A percentile compares a stretch with the other conserved stretches of the same genome.
Conservation (phyloP, 2,329 filamentous ascomycete genomes). For the Fusarium papillatum region DNA sequence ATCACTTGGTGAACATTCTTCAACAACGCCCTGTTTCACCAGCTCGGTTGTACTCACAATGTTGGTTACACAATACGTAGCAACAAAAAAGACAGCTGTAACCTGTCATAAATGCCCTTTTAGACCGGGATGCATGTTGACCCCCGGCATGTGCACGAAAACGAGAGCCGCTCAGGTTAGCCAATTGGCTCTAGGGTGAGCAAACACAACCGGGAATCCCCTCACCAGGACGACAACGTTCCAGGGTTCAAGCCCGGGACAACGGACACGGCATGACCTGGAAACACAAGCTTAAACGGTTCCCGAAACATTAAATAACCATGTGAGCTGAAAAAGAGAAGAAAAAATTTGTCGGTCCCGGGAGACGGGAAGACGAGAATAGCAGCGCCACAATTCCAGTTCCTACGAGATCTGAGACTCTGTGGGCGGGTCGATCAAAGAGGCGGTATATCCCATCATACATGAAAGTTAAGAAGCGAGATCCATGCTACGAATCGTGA, state of each 20-base stretch:
- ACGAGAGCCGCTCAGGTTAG: background rate
- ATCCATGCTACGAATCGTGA: slow-evolving; percentile 19
- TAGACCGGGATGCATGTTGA: background rate
- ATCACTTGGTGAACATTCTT: background rate
- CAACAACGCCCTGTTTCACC: background rate
- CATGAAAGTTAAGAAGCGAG: background rate
- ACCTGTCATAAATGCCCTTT: background rate
- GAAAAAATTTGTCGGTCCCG: slow-evolving; percentile 4
- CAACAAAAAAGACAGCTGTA: background rate
- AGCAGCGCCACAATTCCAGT: slow-evolving; percentile 32
- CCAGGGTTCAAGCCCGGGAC: background rate
- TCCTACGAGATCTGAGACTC: slow-evolving; percentile 19
- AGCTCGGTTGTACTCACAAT: background rate
- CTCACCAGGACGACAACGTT: background rate
- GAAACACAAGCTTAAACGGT: slow-evolving; percentile 21
- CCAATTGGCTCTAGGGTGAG: slow-evolving; percentile 29
- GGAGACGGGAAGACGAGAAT: slow-evolving; percentile 10
- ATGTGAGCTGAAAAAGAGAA: slow-evolving; percentile 28
- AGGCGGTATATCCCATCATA: slow-evolving; percentile 24
- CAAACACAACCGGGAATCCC: background rate
- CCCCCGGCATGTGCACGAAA: background rate
- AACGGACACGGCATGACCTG: slow-evolving; percentile 1
- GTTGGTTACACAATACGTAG: background rate
- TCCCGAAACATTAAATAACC: slow-evolving; percentile 14
- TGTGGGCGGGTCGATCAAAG: slow-evolving; percentile 23